Percentiles rank a stretch among this genome's conserved stretches.
Evolutionary conservation across 2,329 filamentous ascomycete genomes (phyloP).

Genomic region (Aspergillus pseudoviridinutans): DNA sequence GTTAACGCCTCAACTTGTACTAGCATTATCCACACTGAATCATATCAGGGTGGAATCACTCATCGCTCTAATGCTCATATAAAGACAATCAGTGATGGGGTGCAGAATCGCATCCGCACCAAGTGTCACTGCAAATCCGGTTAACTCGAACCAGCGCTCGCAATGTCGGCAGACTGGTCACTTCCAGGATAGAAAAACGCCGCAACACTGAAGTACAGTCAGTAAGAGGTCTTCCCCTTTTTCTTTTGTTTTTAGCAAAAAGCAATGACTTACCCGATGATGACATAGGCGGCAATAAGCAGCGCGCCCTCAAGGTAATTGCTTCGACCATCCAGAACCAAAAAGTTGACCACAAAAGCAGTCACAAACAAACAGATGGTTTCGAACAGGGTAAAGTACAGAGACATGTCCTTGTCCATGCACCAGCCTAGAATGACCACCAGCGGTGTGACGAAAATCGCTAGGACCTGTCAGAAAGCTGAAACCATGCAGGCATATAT

Average conservation of each 20-base stretch:
- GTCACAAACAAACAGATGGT: slow-evolving; percentile 74
- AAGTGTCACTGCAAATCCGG: not conserved
- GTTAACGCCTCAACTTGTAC: not conserved
- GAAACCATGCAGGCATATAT: not conserved
- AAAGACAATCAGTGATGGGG: not conserved
- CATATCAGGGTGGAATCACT: not conserved
- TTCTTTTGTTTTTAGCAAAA: too few species aligned
- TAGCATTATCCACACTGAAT: not conserved
- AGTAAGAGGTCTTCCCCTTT: not conserved
- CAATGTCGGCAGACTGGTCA: slow-evolving; percentile 26
- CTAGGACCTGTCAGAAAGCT: slow-evolving; percentile 26
- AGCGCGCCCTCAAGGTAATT: slow-evolving; percentile 78
- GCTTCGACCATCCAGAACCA: slow-evolving; percentile 77
- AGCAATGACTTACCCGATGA: slow-evolving; percentile 57
- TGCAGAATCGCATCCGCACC: not conserved
- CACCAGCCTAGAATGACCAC: slow-evolving; percentile 76
- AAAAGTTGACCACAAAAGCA: slow-evolving; percentile 78
- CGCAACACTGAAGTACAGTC: slow-evolving; percentile 37
- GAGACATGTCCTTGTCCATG: slow-evolving; percentile 65
- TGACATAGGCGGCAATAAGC: slow-evolving; percentile 72
- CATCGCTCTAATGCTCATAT: not conserved
- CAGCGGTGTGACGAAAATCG: slow-evolving; percentile 72
- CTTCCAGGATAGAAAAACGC: slow-evolving; percentile 36
- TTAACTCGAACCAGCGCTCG: slow-evolving; percentile 10
- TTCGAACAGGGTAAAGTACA: slow-evolving; percentile 60